Conservation (phyloP, 2,329 filamentous ascomycete genomes). For the Fusarium torulosum region DNA sequence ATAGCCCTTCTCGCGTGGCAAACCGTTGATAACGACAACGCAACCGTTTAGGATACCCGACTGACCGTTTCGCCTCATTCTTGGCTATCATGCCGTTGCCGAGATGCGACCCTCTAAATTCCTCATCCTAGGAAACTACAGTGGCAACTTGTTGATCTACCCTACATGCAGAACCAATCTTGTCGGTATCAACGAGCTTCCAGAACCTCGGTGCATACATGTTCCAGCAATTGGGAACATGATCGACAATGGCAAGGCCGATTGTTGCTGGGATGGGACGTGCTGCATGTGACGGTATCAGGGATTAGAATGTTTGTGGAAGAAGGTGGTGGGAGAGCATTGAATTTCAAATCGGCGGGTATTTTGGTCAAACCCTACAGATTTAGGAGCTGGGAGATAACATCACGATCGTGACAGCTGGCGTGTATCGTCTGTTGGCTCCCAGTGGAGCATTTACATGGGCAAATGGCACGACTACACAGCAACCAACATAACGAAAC, state of each 20-base stretch:
- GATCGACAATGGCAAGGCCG: constrained; percentile 15
- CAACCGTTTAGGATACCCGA: neutral
- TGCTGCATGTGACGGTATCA: neutral
- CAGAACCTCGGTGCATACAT: constrained; percentile 4
- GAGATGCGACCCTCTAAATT: neutral
- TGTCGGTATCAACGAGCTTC: neutral
- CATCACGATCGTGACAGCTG: constrained; percentile 1
- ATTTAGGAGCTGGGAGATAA: neutral
- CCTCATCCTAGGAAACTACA: neutral
- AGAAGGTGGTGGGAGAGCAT: neutral
- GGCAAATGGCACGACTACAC: neutral
- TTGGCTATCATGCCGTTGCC: constrained; percentile 8
- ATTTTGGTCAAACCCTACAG: neutral
- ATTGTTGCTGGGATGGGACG: neutral
- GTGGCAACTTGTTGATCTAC: constrained; percentile 10
- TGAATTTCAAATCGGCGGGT: neutral
- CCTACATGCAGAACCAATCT: neutral
- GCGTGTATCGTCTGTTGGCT: neutral
- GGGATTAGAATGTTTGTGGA: neutral
- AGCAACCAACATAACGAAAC: neutral
- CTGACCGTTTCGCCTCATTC: constrained; percentile 2
- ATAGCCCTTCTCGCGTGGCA: constrained; percentile 2
- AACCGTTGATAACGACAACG: constrained; percentile 7
- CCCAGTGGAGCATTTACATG: neutral
- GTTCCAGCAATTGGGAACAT: neutral